Conservation (phyloP, 2,329 filamentous ascomycete genomes). For the Colletotrichum salicis region DNA sequence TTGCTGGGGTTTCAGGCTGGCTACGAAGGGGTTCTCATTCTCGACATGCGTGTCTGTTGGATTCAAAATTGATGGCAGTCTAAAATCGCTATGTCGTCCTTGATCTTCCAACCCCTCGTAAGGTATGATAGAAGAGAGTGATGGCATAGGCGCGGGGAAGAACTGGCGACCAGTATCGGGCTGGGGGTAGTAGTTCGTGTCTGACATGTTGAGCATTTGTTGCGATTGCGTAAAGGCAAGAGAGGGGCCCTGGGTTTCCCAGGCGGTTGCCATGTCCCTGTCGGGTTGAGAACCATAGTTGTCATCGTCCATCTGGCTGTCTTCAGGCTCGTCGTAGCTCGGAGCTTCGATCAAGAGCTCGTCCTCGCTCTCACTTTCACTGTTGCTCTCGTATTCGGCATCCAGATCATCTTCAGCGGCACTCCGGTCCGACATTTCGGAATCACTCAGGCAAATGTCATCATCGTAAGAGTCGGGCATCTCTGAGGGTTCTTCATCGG, state of each 20-base stretch:
- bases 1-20: background rate
- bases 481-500: constrained; percentile 10
- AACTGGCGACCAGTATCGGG: background rate
- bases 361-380: background rate
- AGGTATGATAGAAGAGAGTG: background rate
- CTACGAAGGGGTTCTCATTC: background rate
- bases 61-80: constrained; percentile 16
- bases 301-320: background rate
- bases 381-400: constrained; percentile 28
- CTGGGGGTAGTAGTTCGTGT: background rate
- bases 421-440: constrained; percentile 44
- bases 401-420: constrained; percentile 41
- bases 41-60: background rate
- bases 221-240: background rate
- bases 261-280: background rate
- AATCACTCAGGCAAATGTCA: constrained; percentile 25
- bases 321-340: background rate
- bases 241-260: background rate
- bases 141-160: background rate
- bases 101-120: background rate
- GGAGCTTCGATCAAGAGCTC: background rate
- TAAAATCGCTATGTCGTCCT: background rate
- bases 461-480: constrained; percentile 11
- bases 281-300: background rate
- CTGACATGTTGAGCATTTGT: background rate